Conservation (phyloP, 257 asterid species). For the Nicotiana knightiana region DNA sequence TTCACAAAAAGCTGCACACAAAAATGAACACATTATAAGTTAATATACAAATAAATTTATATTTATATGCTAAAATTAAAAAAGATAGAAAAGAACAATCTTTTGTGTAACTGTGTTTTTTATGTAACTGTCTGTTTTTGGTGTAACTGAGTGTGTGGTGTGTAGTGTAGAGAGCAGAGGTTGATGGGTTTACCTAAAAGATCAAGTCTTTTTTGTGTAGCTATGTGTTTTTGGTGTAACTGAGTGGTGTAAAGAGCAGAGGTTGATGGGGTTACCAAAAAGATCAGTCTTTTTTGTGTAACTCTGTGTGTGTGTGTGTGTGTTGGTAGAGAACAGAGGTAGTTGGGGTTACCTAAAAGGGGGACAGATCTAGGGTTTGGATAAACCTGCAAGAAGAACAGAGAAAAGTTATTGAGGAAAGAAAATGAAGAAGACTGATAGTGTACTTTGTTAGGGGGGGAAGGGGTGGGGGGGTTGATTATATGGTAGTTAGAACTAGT, state of each 20-base stretch:
- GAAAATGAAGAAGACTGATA: slow-evolving; percentile 4
- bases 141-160: too few relatives aligned
- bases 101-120: too few relatives aligned
- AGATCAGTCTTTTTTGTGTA: background rate
- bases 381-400: slow-evolving; percentile 41
- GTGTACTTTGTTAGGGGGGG: background rate
- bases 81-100: background rate
- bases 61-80: background rate
- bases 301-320: background rate
- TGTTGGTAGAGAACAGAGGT: background rate
- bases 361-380: slow-evolving; percentile 93
- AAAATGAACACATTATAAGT: slow-evolving; percentile 16
- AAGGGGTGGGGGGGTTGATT: background rate
- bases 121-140: too few relatives aligned
- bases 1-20: slow-evolving; percentile 37
- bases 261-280: too few relatives aligned
- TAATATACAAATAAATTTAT: slow-evolving; percentile 1
- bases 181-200: too few relatives aligned
- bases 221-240: too few relatives aligned
- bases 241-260: too few relatives aligned
- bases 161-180: too few relatives aligned
- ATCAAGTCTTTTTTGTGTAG: too few relatives aligned
- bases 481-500: background rate
- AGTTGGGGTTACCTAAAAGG: slow-evolving; percentile 10
- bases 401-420: slow-evolving; percentile 11